These are phyloP conservation scores for Monosporascus sp. DNA, from an alignment of 2,329 filamentous ascomycete genomes.

Conservation along the genomic window DNA sequence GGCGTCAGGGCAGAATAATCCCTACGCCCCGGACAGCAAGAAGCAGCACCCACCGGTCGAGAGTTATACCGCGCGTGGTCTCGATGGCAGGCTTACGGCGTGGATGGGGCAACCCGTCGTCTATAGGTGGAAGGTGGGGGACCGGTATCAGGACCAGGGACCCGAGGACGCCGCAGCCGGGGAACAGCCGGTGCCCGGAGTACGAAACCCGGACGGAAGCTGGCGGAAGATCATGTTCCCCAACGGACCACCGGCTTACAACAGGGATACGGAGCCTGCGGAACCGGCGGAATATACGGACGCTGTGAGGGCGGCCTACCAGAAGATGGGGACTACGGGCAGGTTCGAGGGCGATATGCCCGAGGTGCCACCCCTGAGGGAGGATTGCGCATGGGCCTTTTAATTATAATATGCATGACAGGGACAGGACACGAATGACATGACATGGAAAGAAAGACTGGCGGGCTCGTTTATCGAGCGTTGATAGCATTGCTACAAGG, in stretches of 20 bases:
- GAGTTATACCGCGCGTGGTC: slow-evolving; percentile 37
- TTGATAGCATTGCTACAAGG: no score
- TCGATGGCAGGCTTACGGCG: slow-evolving; percentile 41
- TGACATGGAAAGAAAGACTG: slow-evolving; percentile 1
- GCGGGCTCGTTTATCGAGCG: neutral
- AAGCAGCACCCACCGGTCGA: slow-evolving; percentile 40
- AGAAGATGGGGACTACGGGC: slow-evolving; percentile 58
- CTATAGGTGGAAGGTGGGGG: slow-evolving; percentile 41
- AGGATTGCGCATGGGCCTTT: slow-evolving; percentile 71
- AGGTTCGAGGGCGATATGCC: slow-evolving; percentile 71
- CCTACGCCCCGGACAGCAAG: slow-evolving; percentile 40
- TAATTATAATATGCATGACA: slow-evolving; percentile 30
- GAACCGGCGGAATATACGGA: slow-evolving; percentile 49
- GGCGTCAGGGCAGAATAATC: slow-evolving; percentile 20
- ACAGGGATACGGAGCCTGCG: slow-evolving; percentile 56
- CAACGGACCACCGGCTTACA: slow-evolving; percentile 59
- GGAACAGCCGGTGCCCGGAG: slow-evolving; percentile 36
- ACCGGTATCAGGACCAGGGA: slow-evolving; percentile 16
- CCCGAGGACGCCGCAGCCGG: slow-evolving; percentile 4
- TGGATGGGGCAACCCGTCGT: slow-evolving; percentile 62
- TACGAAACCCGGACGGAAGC: slow-evolving; percentile 46
- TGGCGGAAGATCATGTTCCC: slow-evolving; percentile 69
- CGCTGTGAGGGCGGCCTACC: slow-evolving; percentile 58
- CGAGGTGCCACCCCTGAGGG: slow-evolving; percentile 68
- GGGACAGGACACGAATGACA: slow-evolving; percentile 1